phyloP scores from a whole-genome alignment of 495 filamentous ascomycete species.

The Daldinia decipiens region DNA sequence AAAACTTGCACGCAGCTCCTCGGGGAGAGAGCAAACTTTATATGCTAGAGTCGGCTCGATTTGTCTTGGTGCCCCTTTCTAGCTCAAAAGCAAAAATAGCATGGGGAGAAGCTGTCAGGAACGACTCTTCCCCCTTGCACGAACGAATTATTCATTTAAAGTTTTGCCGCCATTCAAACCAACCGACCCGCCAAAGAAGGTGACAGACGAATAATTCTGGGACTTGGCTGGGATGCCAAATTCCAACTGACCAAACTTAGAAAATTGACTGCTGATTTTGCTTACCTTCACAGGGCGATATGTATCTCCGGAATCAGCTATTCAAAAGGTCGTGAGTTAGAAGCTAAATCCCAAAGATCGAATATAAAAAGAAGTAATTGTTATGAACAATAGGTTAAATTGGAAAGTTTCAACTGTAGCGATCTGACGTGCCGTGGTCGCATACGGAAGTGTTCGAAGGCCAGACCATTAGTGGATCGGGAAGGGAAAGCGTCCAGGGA shows the following conservation, averaged over 20 bases:
- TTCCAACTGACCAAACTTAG: not conserved
- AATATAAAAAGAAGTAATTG: conserved; percentile 30
- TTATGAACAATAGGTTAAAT: conserved; percentile 33
- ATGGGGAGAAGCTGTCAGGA: conserved; percentile 23
- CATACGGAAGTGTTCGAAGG: conserved; percentile 48
- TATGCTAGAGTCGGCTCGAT: conserved; percentile 26
- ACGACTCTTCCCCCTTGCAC: conserved; percentile 7
- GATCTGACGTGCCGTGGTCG: conserved; percentile 46
- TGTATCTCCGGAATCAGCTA: conserved; percentile 63
- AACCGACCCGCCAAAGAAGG: conserved; percentile 19
- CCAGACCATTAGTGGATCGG: conserved; percentile 50
- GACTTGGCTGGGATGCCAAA: conserved; percentile 9
- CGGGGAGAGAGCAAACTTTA: conserved; percentile 37
- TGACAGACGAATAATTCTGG: conserved; percentile 8
- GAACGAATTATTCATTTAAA: conserved; percentile 11
- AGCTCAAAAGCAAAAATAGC: conserved; percentile 33
- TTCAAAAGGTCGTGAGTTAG: conserved; percentile 52
- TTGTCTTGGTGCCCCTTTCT: conserved; percentile 31
- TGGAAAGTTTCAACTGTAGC: conserved; percentile 25
- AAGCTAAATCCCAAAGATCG: conserved; percentile 41
- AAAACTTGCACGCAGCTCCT: conserved; percentile 16
- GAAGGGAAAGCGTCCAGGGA: conserved; percentile 46
- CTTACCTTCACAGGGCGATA: conserved; percentile 59
- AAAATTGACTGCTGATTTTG: conserved; percentile 15
- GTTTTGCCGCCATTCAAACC: conserved; percentile 21